Conservation (phyloP, 805 yeast genomes). For the Lipomyces yamanashiensis region DNA sequence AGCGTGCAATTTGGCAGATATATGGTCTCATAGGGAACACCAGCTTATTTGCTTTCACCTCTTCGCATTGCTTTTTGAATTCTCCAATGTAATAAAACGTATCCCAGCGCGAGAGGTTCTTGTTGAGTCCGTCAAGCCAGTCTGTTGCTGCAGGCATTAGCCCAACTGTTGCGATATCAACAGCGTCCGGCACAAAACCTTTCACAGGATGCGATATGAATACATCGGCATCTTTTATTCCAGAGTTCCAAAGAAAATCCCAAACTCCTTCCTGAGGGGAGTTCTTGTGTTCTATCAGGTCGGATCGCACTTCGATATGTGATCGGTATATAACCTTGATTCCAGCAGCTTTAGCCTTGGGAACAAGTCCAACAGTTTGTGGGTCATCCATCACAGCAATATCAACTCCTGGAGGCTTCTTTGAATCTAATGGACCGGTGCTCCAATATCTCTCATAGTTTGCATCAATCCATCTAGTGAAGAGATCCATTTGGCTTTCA, state of each 20-base stretch:
- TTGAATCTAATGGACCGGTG: slow-evolving; percentile 23
- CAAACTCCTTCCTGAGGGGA: slow-evolving; percentile 36
- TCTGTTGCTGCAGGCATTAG: slow-evolving; percentile 36
- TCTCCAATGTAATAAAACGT: slow-evolving; percentile 32
- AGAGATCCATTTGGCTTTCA: slow-evolving; percentile 27
- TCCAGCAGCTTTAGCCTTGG: slow-evolving; percentile 33
- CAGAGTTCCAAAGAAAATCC: slow-evolving; percentile 32
- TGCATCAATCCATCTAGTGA: slow-evolving; percentile 28
- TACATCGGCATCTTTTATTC: slow-evolving; percentile 35
- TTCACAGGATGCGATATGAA: slow-evolving; percentile 37
- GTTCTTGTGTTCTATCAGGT: slow-evolving; percentile 22
- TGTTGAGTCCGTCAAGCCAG: slow-evolving; percentile 37
- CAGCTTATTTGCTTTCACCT: slow-evolving; percentile 31
- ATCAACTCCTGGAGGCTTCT: slow-evolving; percentile 35
- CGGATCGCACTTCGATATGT: slow-evolving; percentile 36
- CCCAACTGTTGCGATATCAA: slow-evolving; percentile 27
- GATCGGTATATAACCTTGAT: slow-evolving; percentile 34
- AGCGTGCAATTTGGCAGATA: slow-evolving; percentile 35
- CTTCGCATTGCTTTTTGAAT: slow-evolving; percentile 31
- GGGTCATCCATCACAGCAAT: slow-evolving; percentile 36
- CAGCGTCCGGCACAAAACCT: slow-evolving; percentile 34
- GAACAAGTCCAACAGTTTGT: slow-evolving; percentile 30
- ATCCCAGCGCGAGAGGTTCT: slow-evolving; percentile 32
- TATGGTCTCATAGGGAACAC: slow-evolving; percentile 36
- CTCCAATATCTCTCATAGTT: slow-evolving; percentile 33